Base-by-base conservation (phyloP, 768 basidiomycete species). In the Lentinula boryana region DNA sequence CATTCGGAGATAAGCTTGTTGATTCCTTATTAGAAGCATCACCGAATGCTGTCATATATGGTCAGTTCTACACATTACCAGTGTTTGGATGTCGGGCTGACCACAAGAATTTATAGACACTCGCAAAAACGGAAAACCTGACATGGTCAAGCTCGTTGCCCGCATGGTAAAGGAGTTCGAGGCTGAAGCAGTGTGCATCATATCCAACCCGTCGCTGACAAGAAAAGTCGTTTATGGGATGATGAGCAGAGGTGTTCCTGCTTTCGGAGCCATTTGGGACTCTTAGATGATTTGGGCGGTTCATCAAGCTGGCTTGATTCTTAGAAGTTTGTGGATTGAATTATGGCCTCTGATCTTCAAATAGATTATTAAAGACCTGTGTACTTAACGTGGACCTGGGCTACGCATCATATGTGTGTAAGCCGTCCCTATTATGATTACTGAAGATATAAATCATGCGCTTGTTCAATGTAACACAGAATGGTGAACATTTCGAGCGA, bases 1-100 rank as follows among this genome's bases (percentile, higher is more conserved):
- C 77, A 27, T 78, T 78, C 63, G 77, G 77, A n/a, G 70, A 78
- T 63, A 68, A 75, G 46, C 67, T 78, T 13, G 77, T 78, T 21
- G 75, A 78, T 63, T 51, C 68, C 5, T 71, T 78, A 46, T 63
- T 76, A 32, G 70, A 66, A 16, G 71, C 70, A 5, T 68, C 68
- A 1, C 75, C 75, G 10, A 71, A 67, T 49, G 72, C 75, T 1
- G 74, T 75, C 56, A 66, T 76, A 48, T 76, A 76, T 63, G 76
- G 74, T 76, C 32, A 23, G 72, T 50, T 23, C 7, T 18, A 12
- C 38, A 23, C n/a, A 16, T 33, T 59, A 6, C 8, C 8, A 35
- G 5, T 5, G n/a, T 46, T 2, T 31, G 5, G 62, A 51, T 23
- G 52, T 23, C 10, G 7, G 4, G 5, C 12, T 54, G 33, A 54